Percentiles rank a stretch among this genome's conserved stretches.
phyloP scores from a whole-genome alignment of 495 filamentous ascomycete species.

The Penicillium lividum region DNA sequence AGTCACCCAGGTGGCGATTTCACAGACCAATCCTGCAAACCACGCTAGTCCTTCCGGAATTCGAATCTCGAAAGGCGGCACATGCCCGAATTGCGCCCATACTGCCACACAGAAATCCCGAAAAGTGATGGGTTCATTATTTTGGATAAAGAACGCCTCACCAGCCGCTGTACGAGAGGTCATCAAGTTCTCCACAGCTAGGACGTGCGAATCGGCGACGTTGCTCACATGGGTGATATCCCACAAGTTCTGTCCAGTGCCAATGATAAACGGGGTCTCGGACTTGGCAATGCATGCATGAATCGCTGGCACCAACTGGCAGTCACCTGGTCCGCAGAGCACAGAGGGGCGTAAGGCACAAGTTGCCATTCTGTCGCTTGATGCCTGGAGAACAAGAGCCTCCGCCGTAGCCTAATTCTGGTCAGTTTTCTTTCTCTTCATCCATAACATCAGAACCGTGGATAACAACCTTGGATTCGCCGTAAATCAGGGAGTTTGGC shows the following conservation, averaged over 20 bases:
- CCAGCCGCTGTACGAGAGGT: slow-evolving; percentile 57
- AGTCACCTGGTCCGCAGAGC: slow-evolving; percentile 59
- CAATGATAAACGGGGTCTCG: slow-evolving; percentile 59
- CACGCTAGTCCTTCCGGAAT: slow-evolving; percentile 56
- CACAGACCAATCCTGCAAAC: slow-evolving; percentile 47
- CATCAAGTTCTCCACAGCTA: slow-evolving; percentile 61
- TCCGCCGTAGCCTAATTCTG: slow-evolving; percentile 52
- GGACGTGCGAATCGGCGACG: slow-evolving; percentile 61
- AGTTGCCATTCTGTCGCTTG: slow-evolving; percentile 45
- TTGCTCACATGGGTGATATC: slow-evolving; percentile 65
- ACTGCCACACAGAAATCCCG: slow-evolving; percentile 60
- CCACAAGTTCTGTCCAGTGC: slow-evolving; percentile 58
- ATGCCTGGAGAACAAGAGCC: slow-evolving; percentile 52
- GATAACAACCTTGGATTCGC: slow-evolving; percentile 55
- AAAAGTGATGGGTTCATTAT: slow-evolving; percentile 62
- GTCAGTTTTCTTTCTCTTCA: slow-evolving; percentile 2
- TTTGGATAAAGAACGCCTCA: slow-evolving; percentile 64
- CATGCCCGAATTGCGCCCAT: slow-evolving; percentile 61
- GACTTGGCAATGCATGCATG: slow-evolving; percentile 56
- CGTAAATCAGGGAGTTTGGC: slow-evolving; percentile 53
- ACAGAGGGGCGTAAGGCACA: slow-evolving; percentile 60
- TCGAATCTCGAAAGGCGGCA: slow-evolving; percentile 49
- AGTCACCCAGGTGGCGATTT: slow-evolving; percentile 53
- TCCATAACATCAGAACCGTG: not conserved
- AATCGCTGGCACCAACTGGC: slow-evolving; percentile 52